Evolutionary conservation across 1,139 yeast genomes (phyloP).

Genomic region (Suhomyces yuchorum): DNA sequence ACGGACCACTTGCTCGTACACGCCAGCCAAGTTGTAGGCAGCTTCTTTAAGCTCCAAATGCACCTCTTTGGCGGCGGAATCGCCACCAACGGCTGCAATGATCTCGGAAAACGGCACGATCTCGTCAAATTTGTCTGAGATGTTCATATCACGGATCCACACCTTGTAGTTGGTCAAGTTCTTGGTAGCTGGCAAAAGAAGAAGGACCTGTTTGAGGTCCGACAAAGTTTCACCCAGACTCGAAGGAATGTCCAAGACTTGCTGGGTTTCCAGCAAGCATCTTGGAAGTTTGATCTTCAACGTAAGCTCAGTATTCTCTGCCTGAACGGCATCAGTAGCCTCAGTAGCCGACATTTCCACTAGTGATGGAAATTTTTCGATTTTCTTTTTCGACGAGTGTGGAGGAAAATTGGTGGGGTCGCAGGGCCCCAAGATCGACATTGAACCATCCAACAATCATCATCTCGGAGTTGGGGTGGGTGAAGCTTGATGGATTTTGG

Average conservation of each 20-base stretch:
- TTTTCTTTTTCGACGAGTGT: constrained; percentile 8
- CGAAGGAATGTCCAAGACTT: constrained; percentile 37
- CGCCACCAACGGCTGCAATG: constrained; percentile 27
- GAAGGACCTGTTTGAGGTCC: constrained; percentile 62
- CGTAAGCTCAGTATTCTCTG: constrained; percentile 24
- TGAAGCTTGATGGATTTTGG: too few relatives aligned
- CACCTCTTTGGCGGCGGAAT: constrained; percentile 21
- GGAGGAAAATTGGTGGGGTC: constrained; percentile 4
- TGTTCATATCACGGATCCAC: constrained; percentile 34
- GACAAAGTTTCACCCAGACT: constrained; percentile 49
- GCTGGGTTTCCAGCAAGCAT: constrained; percentile 24
- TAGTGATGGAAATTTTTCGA: constrained; percentile 9
- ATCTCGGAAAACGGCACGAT: constrained; percentile 36
- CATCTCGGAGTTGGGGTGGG: neutral
- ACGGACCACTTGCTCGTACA: constrained; percentile 43
- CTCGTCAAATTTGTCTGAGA: constrained; percentile 38
- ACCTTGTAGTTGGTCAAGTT: constrained; percentile 65
- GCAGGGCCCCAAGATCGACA: neutral
- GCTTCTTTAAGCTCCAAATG: constrained; percentile 31
- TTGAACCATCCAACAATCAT: neutral
- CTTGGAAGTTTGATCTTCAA: constrained; percentile 38
- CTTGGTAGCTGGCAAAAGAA: constrained; percentile 54
- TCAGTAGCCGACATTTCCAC: constrained; percentile 13
- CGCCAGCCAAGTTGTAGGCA: constrained; percentile 42
- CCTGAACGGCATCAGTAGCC: constrained; percentile 16